Base-by-base conservation (phyloP, 2,329 filamentous ascomycete genomes). In the Penicillium sp. region DNA sequence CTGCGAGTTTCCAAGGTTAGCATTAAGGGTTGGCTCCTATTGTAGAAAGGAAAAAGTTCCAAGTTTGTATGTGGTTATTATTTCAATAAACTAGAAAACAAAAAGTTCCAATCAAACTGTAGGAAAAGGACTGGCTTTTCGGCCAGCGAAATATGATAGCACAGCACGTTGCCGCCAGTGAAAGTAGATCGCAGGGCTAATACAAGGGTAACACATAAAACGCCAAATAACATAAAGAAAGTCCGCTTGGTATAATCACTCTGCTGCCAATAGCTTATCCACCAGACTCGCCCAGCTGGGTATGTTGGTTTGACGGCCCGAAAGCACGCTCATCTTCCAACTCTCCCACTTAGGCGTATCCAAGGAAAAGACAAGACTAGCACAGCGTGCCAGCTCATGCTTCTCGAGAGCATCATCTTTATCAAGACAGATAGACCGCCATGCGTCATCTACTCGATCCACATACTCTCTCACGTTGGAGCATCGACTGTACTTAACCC, bases 321-420 rank as follows among this genome's bases (percentile, higher is more conserved):
- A 27, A 9, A 51, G 49, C 13, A 41, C 16, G 3, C 34, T 34
- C 36, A 46, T 47, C 43, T 51, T 51, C 49, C 49, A 51, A 32
- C 22, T 47, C 47, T 51, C 49, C 49, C 49, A 51, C 11, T 40
- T 47, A 1, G 49, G 36, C 18, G 49, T 39, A 34, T 51, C 49
- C 43, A 51, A 41, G 24, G 32, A 36, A n/a, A 38, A 51, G 16
- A 51, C n/a, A 5, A 51, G 42, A 8, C 49, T 51, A 4, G 27
- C 18, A 14, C 49, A 51, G 13, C 49, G 49, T 9, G 49, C 49
- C 4, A 46, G 11, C 18, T 51, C 49, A 9, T 51, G 49, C 13
- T 46, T 51, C 7, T 40, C 49, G 13, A 46, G 22, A 7, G 18
- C 6, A 6, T 51, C 49, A 18, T 51, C 49, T n/a, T 16, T 27